A percentile compares a stretch with the other conserved stretches of the same genome.
Conservation (phyloP, 2,329 filamentous ascomycete genomes). For the Periconia digitata region DNA sequence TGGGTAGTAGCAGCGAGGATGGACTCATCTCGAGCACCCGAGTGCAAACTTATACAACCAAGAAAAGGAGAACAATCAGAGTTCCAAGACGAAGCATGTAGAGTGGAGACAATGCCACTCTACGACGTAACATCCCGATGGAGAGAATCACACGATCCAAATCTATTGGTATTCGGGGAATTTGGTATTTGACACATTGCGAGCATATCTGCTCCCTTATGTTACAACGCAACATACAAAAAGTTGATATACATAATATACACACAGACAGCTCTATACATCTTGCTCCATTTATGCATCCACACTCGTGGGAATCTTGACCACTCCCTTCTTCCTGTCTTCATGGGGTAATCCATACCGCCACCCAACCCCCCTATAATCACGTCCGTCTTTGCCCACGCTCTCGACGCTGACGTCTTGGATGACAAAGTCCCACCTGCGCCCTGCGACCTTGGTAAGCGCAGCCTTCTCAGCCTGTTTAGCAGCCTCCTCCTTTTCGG, state of each 20-base stretch:
- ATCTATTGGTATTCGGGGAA: no score
- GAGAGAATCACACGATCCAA: no score
- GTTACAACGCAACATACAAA: conserved; percentile 15
- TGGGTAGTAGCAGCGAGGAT: no score
- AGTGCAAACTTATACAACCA: no score
- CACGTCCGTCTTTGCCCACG: conserved; percentile 58
- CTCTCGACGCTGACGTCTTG: conserved; percentile 59
- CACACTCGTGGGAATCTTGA: conserved; percentile 65
- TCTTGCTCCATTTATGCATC: conserved; percentile 40
- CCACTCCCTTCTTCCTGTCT: conserved; percentile 63
- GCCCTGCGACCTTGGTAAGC: conserved; percentile 48
- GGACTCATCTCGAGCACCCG: no score
- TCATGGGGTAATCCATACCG: conserved; percentile 64
- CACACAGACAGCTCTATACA: conserved; percentile 25
- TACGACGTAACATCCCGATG: no score
- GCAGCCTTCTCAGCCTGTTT: conserved; percentile 48
- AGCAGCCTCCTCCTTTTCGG: conserved; percentile 44
- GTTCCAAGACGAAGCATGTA: no score
- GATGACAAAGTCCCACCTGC: conserved; percentile 63
- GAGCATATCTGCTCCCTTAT: conserved; percentile 18
- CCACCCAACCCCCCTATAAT: conserved; percentile 56
- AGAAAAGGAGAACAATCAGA: no score
- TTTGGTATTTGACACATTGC: no score
- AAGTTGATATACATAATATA: conserved; percentile 1
- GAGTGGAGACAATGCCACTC: no score